Percentiles rank a stretch among this genome's conserved stretches.
These are phyloP conservation scores for Mycocalia duriaeana DNA, from an alignment of 1,284 basidiomycete species.

Conservation along the genomic window DNA sequence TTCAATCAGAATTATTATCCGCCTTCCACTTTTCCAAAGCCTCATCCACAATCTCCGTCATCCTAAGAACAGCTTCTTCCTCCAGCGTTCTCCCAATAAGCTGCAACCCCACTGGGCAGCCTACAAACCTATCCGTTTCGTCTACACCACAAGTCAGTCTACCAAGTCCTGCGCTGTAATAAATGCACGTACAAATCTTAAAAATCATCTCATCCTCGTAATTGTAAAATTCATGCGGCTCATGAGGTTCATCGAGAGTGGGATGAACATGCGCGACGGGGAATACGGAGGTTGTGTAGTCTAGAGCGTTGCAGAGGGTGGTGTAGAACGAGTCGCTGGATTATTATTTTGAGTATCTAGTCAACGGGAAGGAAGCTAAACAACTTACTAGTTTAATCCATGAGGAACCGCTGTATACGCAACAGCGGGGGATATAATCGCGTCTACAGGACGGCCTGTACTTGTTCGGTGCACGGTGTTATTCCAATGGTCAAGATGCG, in stretches of 20 bases:
- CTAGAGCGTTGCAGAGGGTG: conserved; percentile 61
- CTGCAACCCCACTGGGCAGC: conserved; percentile 68
- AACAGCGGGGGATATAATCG: conserved; percentile 53
- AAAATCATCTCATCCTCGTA: conserved; percentile 44
- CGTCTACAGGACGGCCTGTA: conserved; percentile 60
- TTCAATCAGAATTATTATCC: too few relatives aligned
- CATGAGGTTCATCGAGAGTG: conserved; percentile 37
- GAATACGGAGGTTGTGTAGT: conserved; percentile 63
- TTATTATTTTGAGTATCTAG: not conserved
- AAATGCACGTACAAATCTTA: conserved; percentile 54
- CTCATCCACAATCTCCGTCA: conserved; percentile 54
- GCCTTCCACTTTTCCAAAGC: conserved; percentile 27
- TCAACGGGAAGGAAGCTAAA: not conserved
- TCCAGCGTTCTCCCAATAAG: conserved; percentile 66
- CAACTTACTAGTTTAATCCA: conserved; percentile 41
- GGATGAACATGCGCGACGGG: conserved; percentile 62
- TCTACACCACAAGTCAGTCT: conserved; percentile 27
- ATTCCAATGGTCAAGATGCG: conserved; percentile 57
- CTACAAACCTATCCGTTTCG: conserved; percentile 48
- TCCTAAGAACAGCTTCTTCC: conserved; percentile 65
- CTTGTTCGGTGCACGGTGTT: conserved; percentile 41
- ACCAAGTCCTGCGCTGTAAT: too few relatives aligned
- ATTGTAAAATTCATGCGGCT: conserved; percentile 40
- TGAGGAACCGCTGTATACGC: conserved; percentile 52
- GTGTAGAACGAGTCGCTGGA: conserved; percentile 50